These are phyloP conservation scores for Aristolochia californica DNA, from an alignment of 164 flowering plant species.

Conservation along the genomic window DNA sequence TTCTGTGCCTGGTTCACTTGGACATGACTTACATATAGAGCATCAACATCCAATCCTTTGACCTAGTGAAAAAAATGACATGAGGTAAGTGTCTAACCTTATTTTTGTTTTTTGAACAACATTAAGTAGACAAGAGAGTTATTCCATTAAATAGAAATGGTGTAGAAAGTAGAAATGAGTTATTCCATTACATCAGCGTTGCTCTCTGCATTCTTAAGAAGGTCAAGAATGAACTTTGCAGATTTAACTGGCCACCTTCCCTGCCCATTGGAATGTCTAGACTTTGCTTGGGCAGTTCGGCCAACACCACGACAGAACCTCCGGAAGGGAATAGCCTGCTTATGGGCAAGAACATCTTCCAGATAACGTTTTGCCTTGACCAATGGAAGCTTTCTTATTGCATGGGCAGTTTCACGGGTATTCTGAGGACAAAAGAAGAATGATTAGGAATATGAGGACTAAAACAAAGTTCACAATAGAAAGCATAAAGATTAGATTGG, in stretches of 20 bases:
- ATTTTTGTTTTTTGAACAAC: too few relatives aligned
- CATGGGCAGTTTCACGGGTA: slow-evolving; percentile 78
- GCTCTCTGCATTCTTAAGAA: slow-evolving; percentile 95
- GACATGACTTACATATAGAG: slow-evolving; percentile 62
- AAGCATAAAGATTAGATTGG: too few relatives aligned
- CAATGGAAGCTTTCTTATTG: slow-evolving; percentile 67
- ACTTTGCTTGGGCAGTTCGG: slow-evolving; percentile 91
- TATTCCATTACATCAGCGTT: slow-evolving; percentile 83
- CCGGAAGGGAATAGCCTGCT: slow-evolving; percentile 88
- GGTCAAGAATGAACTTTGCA: slow-evolving; percentile 70
- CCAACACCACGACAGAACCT: slow-evolving; percentile 97
- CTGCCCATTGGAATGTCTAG: slow-evolving; percentile 87
- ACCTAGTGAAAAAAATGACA: slow-evolving; percentile 28
- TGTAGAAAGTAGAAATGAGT: not conserved
- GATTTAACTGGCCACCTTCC: slow-evolving; percentile 97
- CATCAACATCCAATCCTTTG: slow-evolving; percentile 82
- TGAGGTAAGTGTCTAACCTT: not conserved
- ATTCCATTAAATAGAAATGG: not conserved
- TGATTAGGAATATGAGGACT: too few relatives aligned
- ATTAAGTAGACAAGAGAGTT: too few relatives aligned
- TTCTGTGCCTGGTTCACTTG: slow-evolving; percentile 89
- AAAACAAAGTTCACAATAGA: too few relatives aligned
- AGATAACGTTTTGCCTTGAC: slow-evolving; percentile 74
- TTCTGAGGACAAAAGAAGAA: slow-evolving; percentile 30
- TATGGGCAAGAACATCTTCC: slow-evolving; percentile 86